A percentile compares a stretch with the other conserved stretches of the same genome.
Conservation (phyloP, 331 rosid genomes). For the Acacia concinna region DNA sequence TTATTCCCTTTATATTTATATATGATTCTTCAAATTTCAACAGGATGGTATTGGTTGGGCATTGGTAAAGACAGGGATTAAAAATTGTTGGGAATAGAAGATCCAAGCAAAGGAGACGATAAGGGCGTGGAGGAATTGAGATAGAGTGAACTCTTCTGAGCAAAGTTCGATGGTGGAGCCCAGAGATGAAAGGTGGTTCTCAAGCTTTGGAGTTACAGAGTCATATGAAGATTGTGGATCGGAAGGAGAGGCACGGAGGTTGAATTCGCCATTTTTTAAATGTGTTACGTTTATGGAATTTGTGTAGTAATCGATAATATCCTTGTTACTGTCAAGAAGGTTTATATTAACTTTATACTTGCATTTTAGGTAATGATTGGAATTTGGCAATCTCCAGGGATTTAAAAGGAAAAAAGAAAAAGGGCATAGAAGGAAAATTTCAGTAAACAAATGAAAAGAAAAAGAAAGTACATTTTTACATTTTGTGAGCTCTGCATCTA, state of each 20-base stretch:
- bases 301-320: not conserved
- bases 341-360: not conserved
- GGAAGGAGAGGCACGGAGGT: not conserved
- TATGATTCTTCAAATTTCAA: no score
- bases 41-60: no score
- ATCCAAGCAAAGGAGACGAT: conserved; percentile 26
- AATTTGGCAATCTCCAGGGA: not conserved
- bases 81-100: conserved; percentile 33
- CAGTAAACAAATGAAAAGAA: not conserved
- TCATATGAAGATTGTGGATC: not conserved
- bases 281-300: not conserved
- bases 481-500: not conserved
- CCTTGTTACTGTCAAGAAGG: not conserved
- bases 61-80: conserved; percentile 31
- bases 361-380: not conserved
- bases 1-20: no score
- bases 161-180: conserved; percentile 30
- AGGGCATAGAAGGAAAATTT: not conserved
- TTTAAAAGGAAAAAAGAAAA: no score
- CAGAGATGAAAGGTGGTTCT: conserved; percentile 20
- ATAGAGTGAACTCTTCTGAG: conserved; percentile 17
- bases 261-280: conserved; percentile 12
- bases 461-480: no score
- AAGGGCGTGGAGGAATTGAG: conserved; percentile 30
- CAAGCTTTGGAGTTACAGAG: not conserved